Conservation (phyloP, 108 stramenopile species). For the Cylindrotheca closterium region DNA sequence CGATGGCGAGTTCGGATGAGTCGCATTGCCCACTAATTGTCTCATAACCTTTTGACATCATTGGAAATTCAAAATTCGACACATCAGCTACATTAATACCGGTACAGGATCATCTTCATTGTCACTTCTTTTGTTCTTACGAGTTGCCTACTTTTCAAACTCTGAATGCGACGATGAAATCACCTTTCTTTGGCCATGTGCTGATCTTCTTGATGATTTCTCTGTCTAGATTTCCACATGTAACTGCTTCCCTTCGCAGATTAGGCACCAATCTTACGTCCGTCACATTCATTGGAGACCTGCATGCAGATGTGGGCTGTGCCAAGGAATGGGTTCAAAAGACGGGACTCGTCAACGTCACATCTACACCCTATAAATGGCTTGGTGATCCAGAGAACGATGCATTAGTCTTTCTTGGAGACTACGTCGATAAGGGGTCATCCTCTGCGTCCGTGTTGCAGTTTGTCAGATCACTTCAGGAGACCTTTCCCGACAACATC, state of each 20-base stretch:
- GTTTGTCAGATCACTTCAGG: neutral
- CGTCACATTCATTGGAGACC: constrained; percentile 12
- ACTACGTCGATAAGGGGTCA: neutral
- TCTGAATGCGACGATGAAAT: no score
- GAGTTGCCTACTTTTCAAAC: no score
- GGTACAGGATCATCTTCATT: no score
- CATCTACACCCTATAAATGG: constrained; percentile 9
- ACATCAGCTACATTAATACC: no score
- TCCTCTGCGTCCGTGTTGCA: neutral
- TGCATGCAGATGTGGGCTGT: constrained; percentile 24
- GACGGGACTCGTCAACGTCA: constrained; percentile 7
- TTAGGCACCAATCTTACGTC: neutral
- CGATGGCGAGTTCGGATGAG: no score
- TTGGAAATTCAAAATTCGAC: no score
- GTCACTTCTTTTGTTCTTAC: no score
- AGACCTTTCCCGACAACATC: neutral
- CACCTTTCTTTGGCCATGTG: no score
- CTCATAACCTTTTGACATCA: no score
- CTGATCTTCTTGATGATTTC: neutral
- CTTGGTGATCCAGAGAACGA: neutral
- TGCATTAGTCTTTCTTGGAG: neutral
- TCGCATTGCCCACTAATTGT: no score
- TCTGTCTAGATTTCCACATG: neutral
- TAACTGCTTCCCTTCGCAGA: neutral
- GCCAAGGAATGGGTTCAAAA: constrained; percentile 21